phyloP scores from a whole-genome alignment of 768 basidiomycete genomes.

The Albatrellus ellisii region DNA sequence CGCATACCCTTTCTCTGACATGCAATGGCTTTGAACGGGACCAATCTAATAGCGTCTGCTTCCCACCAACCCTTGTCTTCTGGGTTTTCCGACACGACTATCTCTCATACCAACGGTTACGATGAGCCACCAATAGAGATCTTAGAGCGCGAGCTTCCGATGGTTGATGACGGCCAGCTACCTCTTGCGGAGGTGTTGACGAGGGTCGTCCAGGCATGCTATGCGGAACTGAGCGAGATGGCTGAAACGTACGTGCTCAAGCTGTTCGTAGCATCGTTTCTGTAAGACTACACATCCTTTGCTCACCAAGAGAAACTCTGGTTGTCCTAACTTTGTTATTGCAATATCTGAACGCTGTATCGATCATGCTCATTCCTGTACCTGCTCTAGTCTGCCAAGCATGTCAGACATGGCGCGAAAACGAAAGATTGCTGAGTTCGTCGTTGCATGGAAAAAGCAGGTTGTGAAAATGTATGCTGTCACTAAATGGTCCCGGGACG shows the following conservation, averaged over 20 bases:
- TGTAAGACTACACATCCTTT: no score
- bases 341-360: no score
- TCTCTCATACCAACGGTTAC: slow-evolving; percentile 19
- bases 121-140: slow-evolving; percentile 34
- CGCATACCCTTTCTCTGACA: not conserved
- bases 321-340: no score
- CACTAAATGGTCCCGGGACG: slow-evolving; percentile 78
- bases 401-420: slow-evolving; percentile 77
- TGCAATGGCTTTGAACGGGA: slow-evolving; percentile 2
- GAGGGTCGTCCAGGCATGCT: slow-evolving; percentile 65
- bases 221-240: slow-evolving; percentile 70
- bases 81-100: not conserved
- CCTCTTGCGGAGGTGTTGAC: slow-evolving; percentile 63
- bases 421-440: slow-evolving; percentile 75
- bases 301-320: no score
- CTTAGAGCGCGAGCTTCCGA: slow-evolving; percentile 62
- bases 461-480: slow-evolving; percentile 82
- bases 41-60: slow-evolving; percentile 1
- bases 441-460: slow-evolving; percentile 83
- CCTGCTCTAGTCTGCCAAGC: slow-evolving; percentile 21
- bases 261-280: not conserved
- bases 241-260: slow-evolving; percentile 63
- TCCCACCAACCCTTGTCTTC: not conserved
- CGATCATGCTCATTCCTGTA: no score
- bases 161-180: slow-evolving; percentile 62